phyloP scores from a whole-genome alignment of 768 basidiomycete species.

The Psilocybe azurescens region DNA sequence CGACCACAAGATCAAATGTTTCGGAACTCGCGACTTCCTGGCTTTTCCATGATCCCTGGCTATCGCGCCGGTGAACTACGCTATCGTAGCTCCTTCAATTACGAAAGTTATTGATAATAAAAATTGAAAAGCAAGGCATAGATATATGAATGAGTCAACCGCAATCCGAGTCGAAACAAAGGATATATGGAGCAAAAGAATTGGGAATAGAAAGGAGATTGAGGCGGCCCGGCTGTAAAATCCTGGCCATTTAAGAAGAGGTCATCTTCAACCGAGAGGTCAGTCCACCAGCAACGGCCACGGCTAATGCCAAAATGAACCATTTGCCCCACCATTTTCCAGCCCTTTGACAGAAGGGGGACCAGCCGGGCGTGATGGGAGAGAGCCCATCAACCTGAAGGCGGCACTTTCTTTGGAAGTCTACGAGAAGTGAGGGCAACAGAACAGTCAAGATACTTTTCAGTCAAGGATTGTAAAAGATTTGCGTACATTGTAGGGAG shows the following conservation, averaged over 20 bases:
- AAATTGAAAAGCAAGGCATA: too few relatives aligned
- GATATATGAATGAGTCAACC: too few relatives aligned
- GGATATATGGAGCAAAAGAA: background rate
- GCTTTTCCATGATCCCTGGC: too few relatives aligned
- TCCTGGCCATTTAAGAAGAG: slow-evolving; percentile 1
- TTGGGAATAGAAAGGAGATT: background rate
- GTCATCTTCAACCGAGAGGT: slow-evolving; percentile 41
- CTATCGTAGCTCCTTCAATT: too few relatives aligned
- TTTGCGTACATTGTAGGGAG: slow-evolving; percentile 58
- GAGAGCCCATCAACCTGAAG: slow-evolving; percentile 29
- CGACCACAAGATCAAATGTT: too few relatives aligned
- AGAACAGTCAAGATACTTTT: too few relatives aligned
- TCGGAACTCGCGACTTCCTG: too few relatives aligned
- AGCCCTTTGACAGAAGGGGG: slow-evolving; percentile 35
- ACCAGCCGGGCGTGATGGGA: slow-evolving; percentile 51
- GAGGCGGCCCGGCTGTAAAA: background rate
- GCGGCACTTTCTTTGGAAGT: slow-evolving; percentile 35
- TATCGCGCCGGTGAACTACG: too few relatives aligned
- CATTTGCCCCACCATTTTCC: slow-evolving; percentile 48
- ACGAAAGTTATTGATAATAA: too few relatives aligned
- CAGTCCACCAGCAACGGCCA: slow-evolving; percentile 49
- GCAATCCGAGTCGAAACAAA: too few relatives aligned
- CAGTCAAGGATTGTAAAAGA: too few relatives aligned
- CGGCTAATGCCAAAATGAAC: slow-evolving; percentile 51
- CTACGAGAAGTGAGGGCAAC: slow-evolving; percentile 13